phyloP scores from a whole-genome alignment of 345 rosid species.

The Psidium friedrichsthalianum region DNA sequence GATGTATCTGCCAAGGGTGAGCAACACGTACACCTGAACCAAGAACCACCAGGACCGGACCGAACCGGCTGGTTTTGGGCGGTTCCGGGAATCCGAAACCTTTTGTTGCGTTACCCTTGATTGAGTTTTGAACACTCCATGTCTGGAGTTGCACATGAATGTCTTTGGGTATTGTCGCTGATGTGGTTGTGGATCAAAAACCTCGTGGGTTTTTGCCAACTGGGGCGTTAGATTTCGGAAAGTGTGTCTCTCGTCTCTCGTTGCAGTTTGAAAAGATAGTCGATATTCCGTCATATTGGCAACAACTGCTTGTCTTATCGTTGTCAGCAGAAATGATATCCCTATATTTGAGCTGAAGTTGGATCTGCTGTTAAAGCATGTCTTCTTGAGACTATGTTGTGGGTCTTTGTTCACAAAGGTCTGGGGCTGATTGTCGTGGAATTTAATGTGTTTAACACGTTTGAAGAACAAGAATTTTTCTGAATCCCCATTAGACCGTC shows the following conservation, averaged over 20 bases:
- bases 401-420: neutral
- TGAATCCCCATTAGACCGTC: too few relatives aligned
- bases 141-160: neutral
- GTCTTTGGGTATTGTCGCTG: neutral
- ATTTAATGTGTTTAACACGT: too few relatives aligned
- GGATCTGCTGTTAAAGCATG: slow-evolving; percentile 77
- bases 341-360: slow-evolving; percentile 96
- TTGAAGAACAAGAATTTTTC: too few relatives aligned
- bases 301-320: slow-evolving; percentile 76
- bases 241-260: neutral
- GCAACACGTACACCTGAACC: too few relatives aligned
- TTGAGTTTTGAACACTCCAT: neutral
- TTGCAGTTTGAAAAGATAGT: neutral
- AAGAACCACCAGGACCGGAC: too few relatives aligned
- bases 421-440: too few relatives aligned
- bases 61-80: too few relatives aligned
- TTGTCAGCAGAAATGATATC: slow-evolving; percentile 80
- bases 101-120: neutral
- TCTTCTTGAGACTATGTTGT: neutral
- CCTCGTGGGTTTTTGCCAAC: neutral
- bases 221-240: neutral
- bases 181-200: neutral
- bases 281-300: slow-evolving; percentile 29
- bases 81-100: too few relatives aligned
- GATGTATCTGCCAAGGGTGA: neutral